Evolutionary conservation across 2,329 filamentous ascomycete genomes (phyloP), one percentile per base, ranked within the genome.

Genomic region (Aureobasidium lini): DNA sequence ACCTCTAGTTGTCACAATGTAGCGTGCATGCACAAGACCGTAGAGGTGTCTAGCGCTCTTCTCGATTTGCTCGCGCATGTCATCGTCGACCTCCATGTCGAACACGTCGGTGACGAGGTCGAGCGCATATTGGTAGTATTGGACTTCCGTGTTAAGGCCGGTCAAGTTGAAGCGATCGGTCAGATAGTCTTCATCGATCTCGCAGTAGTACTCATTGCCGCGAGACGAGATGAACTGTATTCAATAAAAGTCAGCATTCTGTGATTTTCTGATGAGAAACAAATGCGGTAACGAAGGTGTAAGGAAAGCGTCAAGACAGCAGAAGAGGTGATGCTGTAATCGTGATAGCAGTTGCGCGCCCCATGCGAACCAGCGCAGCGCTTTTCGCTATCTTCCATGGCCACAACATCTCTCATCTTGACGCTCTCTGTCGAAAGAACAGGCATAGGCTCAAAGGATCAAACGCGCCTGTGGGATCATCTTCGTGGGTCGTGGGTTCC

Each of bases 121-220:
- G 47, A 99, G 83, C 15, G 94, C 94, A 83, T 99, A 96, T 75
- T 99, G 94, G 70, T 99, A 99, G 79, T 97, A 96, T 70, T 96
- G 90, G 13, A 99, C 94, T 73, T 99, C 94, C 37, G 90, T 93
- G 76, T 97, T 96, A 53, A 99, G 83, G 39, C 94, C 94, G 0
- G 94, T 99, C 62, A 99, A 80, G 76, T 99, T 99, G 83, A 99
- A 99, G 53, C 94, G 87, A 74, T 99, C 94, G 54, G 92, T 97
- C 48, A 99, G 82, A 75, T 99, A 99, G 69, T 99, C 94, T 74
- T 99, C 94, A 75, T 99, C 94, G 69, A 99, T 97, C 73, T 99
- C 94, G 83, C 94, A 99, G 70, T 97, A 99, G 77, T 99, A 99
- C 73, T 99, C 94, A 76, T 99, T 97, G 65, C 94, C 94, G 59